Percentiles rank a stretch among this genome's conserved stretches.
Evolutionary conservation across 2,329 filamentous ascomycete genomes (phyloP).

Genomic region (Cladosporium sp.): DNA sequence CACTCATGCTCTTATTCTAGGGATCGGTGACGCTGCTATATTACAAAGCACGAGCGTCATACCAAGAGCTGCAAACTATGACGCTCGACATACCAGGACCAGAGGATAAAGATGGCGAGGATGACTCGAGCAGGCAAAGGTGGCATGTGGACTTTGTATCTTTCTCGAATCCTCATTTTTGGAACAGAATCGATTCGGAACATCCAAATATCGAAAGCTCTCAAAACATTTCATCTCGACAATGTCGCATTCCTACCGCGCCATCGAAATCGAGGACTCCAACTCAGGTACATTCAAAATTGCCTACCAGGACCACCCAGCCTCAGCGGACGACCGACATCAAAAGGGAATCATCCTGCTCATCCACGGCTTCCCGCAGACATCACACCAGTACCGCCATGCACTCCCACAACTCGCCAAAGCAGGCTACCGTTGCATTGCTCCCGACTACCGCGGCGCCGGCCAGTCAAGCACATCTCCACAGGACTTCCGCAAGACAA

Average conservation of each 20-base stretch:
- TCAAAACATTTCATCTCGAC: no score
- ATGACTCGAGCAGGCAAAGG: no score
- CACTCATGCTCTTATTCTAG: no score
- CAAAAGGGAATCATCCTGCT: constrained; percentile 33
- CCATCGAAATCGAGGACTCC: neutral
- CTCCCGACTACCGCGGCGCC: constrained; percentile 40
- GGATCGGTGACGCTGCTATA: neutral
- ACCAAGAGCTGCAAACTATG: neutral
- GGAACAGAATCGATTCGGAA: no score
- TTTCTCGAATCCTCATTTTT: no score
- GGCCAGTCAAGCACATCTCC: constrained; percentile 35
- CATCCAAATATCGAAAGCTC: no score
- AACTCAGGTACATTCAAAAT: constrained; percentile 13
- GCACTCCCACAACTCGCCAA: constrained; percentile 27
- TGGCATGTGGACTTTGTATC: no score
- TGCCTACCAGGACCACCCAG: constrained; percentile 20
- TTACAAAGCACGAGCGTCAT: neutral
- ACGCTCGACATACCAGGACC: no score
- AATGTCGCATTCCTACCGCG: neutral
- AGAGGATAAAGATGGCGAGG: no score
- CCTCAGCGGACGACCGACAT: constrained; percentile 4
- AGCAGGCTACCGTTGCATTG: constrained; percentile 39
- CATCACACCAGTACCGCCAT: constrained; percentile 37
- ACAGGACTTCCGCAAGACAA: constrained; percentile 37
- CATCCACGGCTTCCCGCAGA: constrained; percentile 45